These are phyloP conservation scores for Raphidocelis subcapitata DNA, from an alignment of 139 green algal species.

Conservation along the genomic window DNA sequence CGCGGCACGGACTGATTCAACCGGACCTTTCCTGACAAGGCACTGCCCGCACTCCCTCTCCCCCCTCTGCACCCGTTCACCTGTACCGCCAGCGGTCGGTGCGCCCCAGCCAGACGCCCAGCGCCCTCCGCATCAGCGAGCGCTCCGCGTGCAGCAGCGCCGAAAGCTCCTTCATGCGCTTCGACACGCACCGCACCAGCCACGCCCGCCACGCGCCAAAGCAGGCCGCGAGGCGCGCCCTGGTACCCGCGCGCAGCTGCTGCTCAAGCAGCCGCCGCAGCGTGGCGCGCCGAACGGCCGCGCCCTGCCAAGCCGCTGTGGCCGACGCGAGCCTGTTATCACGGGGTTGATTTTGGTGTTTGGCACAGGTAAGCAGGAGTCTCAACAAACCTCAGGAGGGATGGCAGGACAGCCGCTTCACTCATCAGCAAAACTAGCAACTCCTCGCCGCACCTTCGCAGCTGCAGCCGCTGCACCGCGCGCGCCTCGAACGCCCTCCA, in stretches of 20 bases:
- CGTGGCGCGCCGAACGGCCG: not conserved
- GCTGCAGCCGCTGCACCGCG: conserved; percentile 5
- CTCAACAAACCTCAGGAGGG: too few species aligned
- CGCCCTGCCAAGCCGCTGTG: not conserved
- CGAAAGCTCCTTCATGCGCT: conserved; percentile 30
- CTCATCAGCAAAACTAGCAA: too few species aligned
- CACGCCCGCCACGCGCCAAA: not conserved
- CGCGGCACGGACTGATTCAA: too few species aligned
- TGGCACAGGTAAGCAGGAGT: too few species aligned
- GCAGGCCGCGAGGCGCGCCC: not conserved
- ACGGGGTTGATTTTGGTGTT: too few species aligned
- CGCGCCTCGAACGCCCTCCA: conserved; percentile 9
- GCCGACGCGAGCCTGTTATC: not conserved
- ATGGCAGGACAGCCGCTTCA: too few species aligned
- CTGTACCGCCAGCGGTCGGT: conserved; percentile 5
- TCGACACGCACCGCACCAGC: conserved; percentile 10
- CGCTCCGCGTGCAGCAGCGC: conserved; percentile 33
- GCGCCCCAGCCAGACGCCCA: conserved; percentile 3
- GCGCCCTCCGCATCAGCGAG: not conserved
- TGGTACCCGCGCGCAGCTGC: not conserved
- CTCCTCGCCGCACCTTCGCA: conserved; percentile 1
- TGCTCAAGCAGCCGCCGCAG: not conserved
- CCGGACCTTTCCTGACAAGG: too few species aligned
- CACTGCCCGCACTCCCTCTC: too few species aligned
- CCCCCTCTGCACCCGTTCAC: not conserved